A percentile compares a stretch with the other conserved stretches of the same genome.
These are phyloP conservation scores for Cladophialophora immunda DNA, from an alignment of 2,329 filamentous ascomycete genomes.

Conservation along the genomic window DNA sequence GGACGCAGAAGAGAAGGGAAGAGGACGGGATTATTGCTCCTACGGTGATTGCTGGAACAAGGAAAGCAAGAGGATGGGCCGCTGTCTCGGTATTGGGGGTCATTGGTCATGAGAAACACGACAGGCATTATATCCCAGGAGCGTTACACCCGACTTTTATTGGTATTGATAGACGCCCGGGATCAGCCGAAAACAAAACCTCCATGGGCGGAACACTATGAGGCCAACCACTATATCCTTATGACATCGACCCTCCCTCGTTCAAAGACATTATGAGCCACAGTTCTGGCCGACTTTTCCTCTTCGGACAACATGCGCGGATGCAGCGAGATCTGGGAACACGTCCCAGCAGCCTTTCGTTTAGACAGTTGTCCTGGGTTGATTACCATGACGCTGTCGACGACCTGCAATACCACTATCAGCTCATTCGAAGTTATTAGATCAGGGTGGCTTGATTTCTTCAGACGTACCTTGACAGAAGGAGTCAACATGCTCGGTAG, in stretches of 20 bases:
- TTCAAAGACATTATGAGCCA: slow-evolving; percentile 80
- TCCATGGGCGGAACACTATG: neutral
- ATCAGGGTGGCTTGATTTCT: no score
- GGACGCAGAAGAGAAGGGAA: slow-evolving; percentile 27
- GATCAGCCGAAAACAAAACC: neutral
- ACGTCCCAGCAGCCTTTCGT: slow-evolving; percentile 83
- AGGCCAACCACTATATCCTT: slow-evolving; percentile 65
- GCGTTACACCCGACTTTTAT: neutral
- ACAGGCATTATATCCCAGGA: neutral
- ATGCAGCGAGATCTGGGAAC: slow-evolving; percentile 78
- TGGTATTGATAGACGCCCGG: neutral
- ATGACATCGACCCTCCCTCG: slow-evolving; percentile 87
- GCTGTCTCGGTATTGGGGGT: neutral
- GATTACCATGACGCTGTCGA: slow-evolving; percentile 87
- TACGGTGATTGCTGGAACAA: slow-evolving; percentile 26
- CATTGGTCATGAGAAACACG: neutral
- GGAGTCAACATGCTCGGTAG: slow-evolving; percentile 83
- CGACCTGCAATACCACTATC: slow-evolving; percentile 67
- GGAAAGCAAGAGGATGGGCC: neutral
- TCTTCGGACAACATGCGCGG: slow-evolving; percentile 68
- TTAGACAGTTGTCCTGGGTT: slow-evolving; percentile 92
- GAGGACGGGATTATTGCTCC: slow-evolving; percentile 31
- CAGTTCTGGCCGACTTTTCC: slow-evolving; percentile 65
- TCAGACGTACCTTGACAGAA: slow-evolving; percentile 78
- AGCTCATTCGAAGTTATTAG: slow-evolving; percentile 4